phyloP scores from a whole-genome alignment of 805 yeast species.

The Pichia ethanolica region DNA sequence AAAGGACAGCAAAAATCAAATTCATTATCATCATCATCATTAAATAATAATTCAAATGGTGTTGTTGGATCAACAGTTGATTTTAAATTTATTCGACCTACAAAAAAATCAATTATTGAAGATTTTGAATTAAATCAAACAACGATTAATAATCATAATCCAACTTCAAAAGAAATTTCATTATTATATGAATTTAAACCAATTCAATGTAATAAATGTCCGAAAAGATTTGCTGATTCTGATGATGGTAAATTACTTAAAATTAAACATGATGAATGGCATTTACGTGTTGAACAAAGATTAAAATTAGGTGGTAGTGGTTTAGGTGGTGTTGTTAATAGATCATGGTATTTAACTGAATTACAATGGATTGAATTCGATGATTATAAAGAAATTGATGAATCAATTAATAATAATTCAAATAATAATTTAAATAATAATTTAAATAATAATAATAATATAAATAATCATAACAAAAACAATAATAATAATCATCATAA shows the following conservation, averaged over 20 bases:
- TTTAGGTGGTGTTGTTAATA: slow-evolving; percentile 53
- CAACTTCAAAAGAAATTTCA: slow-evolving; percentile 28
- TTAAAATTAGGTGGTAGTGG: slow-evolving; percentile 32
- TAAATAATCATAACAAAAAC: slow-evolving; percentile 11
- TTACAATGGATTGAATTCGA: slow-evolving; percentile 69
- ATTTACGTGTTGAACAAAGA: slow-evolving; percentile 82
- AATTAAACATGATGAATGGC: slow-evolving; percentile 88
- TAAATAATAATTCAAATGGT: slow-evolving; percentile 2
- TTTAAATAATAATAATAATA: slow-evolving; percentile 12
- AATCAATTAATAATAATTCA: neutral
- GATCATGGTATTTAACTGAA: slow-evolving; percentile 77
- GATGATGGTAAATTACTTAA: slow-evolving; percentile 44
- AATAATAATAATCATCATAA: slow-evolving; percentile 1
- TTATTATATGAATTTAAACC: slow-evolving; percentile 53
- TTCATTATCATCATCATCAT: neutral
- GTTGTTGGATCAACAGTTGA: slow-evolving; percentile 20
- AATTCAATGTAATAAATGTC: slow-evolving; percentile 83
- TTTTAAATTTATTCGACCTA: slow-evolving; percentile 13
- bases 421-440: neutral
- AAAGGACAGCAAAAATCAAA: neutral
- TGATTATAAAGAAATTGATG: slow-evolving; percentile 33
- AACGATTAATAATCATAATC: slow-evolving; percentile 32
- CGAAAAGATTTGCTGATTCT: slow-evolving; percentile 69
- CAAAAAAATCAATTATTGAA: slow-evolving; percentile 16
- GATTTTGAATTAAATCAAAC: slow-evolving; percentile 25